Percentiles rank a stretch among this genome's conserved stretches.
Evolutionary conservation across 2,329 filamentous ascomycete genomes (phyloP).

Genomic region (Domatiomyces globalis): DNA sequence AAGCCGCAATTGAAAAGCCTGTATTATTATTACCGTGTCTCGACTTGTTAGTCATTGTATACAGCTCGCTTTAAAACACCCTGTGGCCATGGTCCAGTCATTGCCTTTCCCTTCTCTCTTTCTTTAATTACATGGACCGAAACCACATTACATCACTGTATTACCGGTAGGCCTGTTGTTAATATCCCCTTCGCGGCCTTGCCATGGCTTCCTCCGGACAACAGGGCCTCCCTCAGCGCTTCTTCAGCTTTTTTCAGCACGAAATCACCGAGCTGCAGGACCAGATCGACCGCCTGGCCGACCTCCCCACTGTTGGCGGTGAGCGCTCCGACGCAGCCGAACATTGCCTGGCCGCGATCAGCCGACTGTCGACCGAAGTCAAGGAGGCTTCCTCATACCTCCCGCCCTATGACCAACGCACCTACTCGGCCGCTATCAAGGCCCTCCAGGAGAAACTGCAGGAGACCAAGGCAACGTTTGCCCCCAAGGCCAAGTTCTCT

Average conservation of each 20-base stretch:
- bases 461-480: constrained; percentile 50
- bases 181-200: too few relatives aligned
- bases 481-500: constrained; percentile 66
- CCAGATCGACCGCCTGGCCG: constrained; percentile 54
- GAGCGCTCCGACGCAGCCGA: constrained; percentile 73
- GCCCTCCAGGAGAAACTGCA: constrained; percentile 64
- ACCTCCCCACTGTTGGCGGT: constrained; percentile 49
- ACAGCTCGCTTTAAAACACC: too few relatives aligned
- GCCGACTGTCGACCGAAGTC: constrained; percentile 67
- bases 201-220: background rate
- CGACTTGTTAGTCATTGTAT: too few relatives aligned
- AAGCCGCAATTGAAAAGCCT: too few relatives aligned
- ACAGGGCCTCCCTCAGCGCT: constrained; percentile 52
- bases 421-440: constrained; percentile 75
- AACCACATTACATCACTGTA: too few relatives aligned
- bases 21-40: too few relatives aligned
- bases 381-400: constrained; percentile 70
- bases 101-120: too few relatives aligned
- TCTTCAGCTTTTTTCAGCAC: constrained; percentile 71
- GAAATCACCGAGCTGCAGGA: constrained; percentile 62
- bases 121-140: too few relatives aligned
- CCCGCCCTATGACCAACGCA: constrained; percentile 77
- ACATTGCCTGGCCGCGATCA: constrained; percentile 64
- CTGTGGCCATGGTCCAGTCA: too few relatives aligned
- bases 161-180: too few relatives aligned